Base-by-base conservation (phyloP, 805 yeast species). In the Cyberlindnera subsufficiens region DNA sequence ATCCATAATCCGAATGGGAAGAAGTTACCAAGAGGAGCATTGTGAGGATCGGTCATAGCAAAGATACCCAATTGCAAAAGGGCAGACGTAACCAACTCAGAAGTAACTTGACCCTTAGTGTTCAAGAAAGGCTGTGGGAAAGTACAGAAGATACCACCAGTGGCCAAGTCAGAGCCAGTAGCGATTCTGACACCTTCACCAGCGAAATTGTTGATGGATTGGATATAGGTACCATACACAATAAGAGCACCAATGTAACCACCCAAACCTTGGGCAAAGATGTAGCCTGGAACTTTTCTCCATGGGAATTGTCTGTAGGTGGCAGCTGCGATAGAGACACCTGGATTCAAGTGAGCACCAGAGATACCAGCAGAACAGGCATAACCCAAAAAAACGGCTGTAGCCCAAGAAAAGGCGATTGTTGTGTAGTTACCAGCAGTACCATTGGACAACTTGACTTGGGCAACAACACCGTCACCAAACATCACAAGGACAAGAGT, bases 341-440 rank as follows among this genome's bases (percentile, higher is more conserved):
- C 74, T 4, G 80, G 79, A 56, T 76, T 75, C 45, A 75, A 54
- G 56, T 75, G 81, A n/a, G 75, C 81, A 53, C 79, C 80, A 32
- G 79, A 74, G 41, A 75, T 63, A 50, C 81, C 81, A 45, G 78
- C 78, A 33, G 77, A 66, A 7, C 67, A 62, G 41, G 66, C 63
- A 51, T 72, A 73, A 38, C 80, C 81, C 54, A 74, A 55, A 52
- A 72, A 70, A 32, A 72, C 77, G 1, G 76, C 80, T 31, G 73
- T 61, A 36, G 77, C 81, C 80, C 80, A 75, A n/a, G 71, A 65
- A 32, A 74, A 51, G 3, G 71, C 70, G 40, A 73, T 59, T 16
- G 68, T 63, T 37, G 66, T 66, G 43, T 65, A 69, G 39, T 64
- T 63, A 51, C 78, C 78, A 32, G 64, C 64, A 6, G 51, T 42